Base-by-base conservation (phyloP, 1,284 basidiomycete genomes). In the Ceratobasidium sp. region DNA sequence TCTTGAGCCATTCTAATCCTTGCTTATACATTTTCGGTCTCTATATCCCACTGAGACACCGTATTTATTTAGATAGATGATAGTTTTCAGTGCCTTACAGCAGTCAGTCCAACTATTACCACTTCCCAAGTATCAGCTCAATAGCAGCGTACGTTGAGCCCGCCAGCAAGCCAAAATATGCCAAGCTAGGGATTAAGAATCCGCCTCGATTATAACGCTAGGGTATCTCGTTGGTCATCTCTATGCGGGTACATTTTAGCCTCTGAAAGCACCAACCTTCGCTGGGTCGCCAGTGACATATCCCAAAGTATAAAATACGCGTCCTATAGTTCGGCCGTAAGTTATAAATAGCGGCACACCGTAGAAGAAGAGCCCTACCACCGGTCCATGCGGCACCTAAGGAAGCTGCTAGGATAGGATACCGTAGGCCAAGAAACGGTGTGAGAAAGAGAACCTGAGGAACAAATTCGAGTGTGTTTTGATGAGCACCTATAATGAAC, bases 281-380 rank as follows among this genome's bases (percentile, higher is more conserved):
- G 39, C 44, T 58, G 69, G 69, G n/a, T 71, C 69, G 20, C 69
- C 69, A 44, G 69, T 56, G 28, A 58, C 28, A 39, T 71, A 71
- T n/a, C 69, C 69, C 12, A 71, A 53, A 18, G 69, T 71, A 33
- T 71, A 71, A 18, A 71, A 18, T 20, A 71, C 69, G 40, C 69
- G 69, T 23, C 51, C 69, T 71, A 71, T 33, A 44, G 12, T 18
- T 7, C 20, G 51, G 12, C 13, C 10, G 20, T 53, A 26, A 49
- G 20, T 10, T 42, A 28, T 33, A 13, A 13, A 18, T 7, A 46
- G 10, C 18, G 9, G 10, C 12, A 2, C 44, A 49, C 26, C 18
- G 23, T 7, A 18, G 7, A 15, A 10, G 15, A 15, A n/a, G 20
- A 58, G 58, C 56, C 53, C 5, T 40, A 71, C 69, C 39, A 10